Base-by-base conservation (phyloP, 2,329 filamentous ascomycete species). In the Pestalotiopsis fici region DNA sequence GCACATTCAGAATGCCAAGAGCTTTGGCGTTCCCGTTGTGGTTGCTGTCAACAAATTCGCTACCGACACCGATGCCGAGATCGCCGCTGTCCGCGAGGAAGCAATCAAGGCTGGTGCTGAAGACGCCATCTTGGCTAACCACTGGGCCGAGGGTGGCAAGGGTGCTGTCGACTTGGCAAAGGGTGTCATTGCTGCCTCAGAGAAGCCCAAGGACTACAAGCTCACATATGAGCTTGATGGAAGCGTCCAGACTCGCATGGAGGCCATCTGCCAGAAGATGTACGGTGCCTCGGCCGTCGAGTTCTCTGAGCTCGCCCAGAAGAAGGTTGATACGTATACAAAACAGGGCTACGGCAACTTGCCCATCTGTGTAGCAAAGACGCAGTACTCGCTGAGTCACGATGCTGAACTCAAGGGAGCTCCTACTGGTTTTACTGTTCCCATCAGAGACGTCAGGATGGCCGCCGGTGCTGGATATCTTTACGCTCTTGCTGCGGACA, bases 11-110 rank as follows among this genome's bases (percentile, higher is more conserved):
- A 98, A 98, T 73, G 96, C 96, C 66, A 93, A 89, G 79, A 86
- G 88, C 12, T 99, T 97, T 76, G 96, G 96, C 55, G 89, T 98
- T 23, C 95, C 96, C 5, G 95, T 99, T 6, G 92, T 99, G 18
- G 95, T 99, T 15, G 96, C 95, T 64, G 96, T 99, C 85, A 99
- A 99, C 87, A 94, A 93, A 80, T 98, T 99, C 79, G 88, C 92
- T 69, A 97, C 94, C 5, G 96, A 99, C 78, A 98, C 95, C 2
- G 91, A 95, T 15, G 95, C 95, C 65, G 96, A 99, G 79, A 91
- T 98, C 69, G 89, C 91, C 47, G 92, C 96, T 69, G 90, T 99
- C 73, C 91, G 93, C 67, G 94, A 98, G 78, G 95, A 98, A 79
- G 91, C 96, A 59, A 89, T 98, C 70, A 90, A 94, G 60, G 96